phyloP scores from a whole-genome alignment of 1,284 basidiomycete species.

The Ustilago vetiveriae region DNA sequence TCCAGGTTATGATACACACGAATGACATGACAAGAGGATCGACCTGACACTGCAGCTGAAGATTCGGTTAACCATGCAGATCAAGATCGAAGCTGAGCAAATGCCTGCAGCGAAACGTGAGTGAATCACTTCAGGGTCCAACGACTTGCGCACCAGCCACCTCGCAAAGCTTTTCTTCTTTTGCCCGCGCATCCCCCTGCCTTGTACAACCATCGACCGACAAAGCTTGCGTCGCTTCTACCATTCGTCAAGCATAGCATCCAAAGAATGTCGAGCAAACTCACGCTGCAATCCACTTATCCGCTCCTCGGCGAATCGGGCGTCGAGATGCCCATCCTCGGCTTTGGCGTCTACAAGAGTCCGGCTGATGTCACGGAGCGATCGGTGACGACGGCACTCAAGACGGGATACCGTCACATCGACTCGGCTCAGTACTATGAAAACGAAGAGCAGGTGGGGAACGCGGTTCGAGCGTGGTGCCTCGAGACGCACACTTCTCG shows the following conservation, averaged over 20 bases:
- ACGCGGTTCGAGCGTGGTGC: slow-evolving; percentile 42
- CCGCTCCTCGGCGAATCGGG: slow-evolving; percentile 23
- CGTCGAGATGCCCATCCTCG: slow-evolving; percentile 38
- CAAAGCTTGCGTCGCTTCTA: background rate
- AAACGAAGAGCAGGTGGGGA: slow-evolving; percentile 40
- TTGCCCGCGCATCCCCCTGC: background rate
- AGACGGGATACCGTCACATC: slow-evolving; percentile 43
- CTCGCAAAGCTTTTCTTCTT: background rate
- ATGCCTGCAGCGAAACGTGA: slow-evolving; percentile 9
- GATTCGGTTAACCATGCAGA: no score
- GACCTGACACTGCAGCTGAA: no score
- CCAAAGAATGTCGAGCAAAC: slow-evolving; percentile 19
- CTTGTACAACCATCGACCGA: no score
- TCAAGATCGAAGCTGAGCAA: slow-evolving; percentile 28
- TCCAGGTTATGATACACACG: no score
- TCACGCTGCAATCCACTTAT: slow-evolving; percentile 32
- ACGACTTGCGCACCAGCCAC: background rate
- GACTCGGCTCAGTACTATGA: slow-evolving; percentile 47
- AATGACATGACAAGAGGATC: no score
- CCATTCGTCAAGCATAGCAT: background rate
- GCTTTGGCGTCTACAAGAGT: slow-evolving; percentile 47
- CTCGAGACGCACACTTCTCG: slow-evolving; percentile 30
- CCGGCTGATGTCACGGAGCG: slow-evolving; percentile 24
- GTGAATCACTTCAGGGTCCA: slow-evolving; percentile 42
- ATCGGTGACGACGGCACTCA: slow-evolving; percentile 41